phyloP scores from a whole-genome alignment of 352 stramenopile genomes.

The Hyaloperonospora arabidopsidis region DNA sequence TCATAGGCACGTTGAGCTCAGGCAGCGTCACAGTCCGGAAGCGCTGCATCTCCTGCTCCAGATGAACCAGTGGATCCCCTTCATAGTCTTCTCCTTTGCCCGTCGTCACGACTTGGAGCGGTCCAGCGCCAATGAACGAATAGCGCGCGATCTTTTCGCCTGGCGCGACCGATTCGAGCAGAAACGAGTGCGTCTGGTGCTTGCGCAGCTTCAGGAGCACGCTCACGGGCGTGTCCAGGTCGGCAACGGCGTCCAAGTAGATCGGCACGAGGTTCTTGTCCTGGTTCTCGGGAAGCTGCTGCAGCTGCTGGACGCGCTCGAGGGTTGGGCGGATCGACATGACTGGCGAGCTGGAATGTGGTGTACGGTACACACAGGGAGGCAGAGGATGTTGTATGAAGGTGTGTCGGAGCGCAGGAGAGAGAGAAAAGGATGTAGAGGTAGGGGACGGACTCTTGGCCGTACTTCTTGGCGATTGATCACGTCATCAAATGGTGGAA shows the following conservation, averaged over 20 bases:
- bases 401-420: not conserved
- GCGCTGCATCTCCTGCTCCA: constrained; percentile 75
- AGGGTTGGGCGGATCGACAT: constrained; percentile 59
- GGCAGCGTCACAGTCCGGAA: constrained; percentile 63
- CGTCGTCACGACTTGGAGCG: constrained; percentile 68
- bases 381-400: constrained; percentile 3
- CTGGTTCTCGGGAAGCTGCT: constrained; percentile 42
- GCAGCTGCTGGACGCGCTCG: constrained; percentile 58
- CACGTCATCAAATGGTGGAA: too few relatives aligned
- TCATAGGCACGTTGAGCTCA: constrained; percentile 77
- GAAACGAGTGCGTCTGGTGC: constrained; percentile 74
- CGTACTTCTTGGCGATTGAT: too few relatives aligned
- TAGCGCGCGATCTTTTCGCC: constrained; percentile 85
- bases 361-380: not conserved
- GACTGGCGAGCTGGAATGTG: constrained; percentile 2
- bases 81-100: constrained; percentile 48
- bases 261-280: constrained; percentile 82
- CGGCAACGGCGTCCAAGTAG: constrained; percentile 75
- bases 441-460: too few relatives aligned
- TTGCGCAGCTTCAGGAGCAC: constrained; percentile 81
- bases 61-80: constrained; percentile 65
- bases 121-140: constrained; percentile 83
- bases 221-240: constrained; percentile 85
- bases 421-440: too few relatives aligned
- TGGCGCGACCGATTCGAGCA: constrained; percentile 78